Conservation (phyloP, 1,284 basidiomycete genomes). For the Lentinus polychrous region DNA sequence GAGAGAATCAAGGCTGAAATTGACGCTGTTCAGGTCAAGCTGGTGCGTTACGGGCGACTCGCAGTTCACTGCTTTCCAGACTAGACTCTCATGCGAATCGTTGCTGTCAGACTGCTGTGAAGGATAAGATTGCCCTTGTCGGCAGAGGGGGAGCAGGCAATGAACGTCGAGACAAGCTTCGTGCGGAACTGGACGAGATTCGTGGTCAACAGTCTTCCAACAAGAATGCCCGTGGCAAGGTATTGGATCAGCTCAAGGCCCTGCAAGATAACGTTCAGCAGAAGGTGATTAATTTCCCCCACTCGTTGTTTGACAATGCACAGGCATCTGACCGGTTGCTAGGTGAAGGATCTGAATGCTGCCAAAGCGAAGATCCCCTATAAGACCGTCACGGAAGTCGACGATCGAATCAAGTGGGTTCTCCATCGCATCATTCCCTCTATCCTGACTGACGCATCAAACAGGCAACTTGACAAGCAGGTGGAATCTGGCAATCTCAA, state of each 20-base stretch:
- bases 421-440: conserved; percentile 1
- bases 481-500: conserved; percentile 92
- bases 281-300: conserved; percentile 50
- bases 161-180: conserved; percentile 71
- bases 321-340: conserved; percentile 8
- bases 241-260: conserved; percentile 78
- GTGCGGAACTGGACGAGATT: conserved; percentile 77
- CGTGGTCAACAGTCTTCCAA: conserved; percentile 76
- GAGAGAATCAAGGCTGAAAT: conserved; percentile 78
- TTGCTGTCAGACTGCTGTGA: conserved; percentile 57
- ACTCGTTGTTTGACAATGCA: conserved; percentile 6
- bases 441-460: conserved; percentile 4
- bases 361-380: conserved; percentile 78
- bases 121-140: conserved; percentile 69
- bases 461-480: conserved; percentile 79
- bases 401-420: conserved; percentile 77
- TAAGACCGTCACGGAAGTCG: conserved; percentile 85
- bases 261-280: conserved; percentile 79
- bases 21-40: conserved; percentile 69
- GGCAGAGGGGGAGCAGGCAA: conserved; percentile 56
- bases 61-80: conserved; percentile 5
- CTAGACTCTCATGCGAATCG: conserved; percentile 2
- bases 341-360: conserved; percentile 88
- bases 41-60: conserved; percentile 47
- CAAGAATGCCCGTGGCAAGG: conserved; percentile 73